phyloP scores from a whole-genome alignment of 106 monocot genomes.

The Acorus gramineus region DNA sequence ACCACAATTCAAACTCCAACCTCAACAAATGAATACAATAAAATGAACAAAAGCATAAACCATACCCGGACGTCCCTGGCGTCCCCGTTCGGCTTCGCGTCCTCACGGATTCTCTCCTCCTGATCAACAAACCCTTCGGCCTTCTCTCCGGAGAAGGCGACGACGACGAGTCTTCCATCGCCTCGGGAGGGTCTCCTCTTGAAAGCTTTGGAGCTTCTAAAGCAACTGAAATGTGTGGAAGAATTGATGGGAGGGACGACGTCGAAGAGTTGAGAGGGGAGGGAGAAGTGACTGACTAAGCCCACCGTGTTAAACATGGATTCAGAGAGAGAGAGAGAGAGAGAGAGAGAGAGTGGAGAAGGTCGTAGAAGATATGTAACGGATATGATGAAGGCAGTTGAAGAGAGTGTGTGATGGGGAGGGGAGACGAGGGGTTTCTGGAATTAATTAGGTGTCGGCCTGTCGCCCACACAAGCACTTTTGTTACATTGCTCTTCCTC shows the following conservation, averaged over 20 bases:
- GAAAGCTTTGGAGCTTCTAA: background rate
- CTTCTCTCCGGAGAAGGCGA: background rate
- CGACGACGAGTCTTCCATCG: background rate
- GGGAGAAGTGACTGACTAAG: background rate
- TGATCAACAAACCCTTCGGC: constrained; percentile 14
- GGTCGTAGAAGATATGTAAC: too few relatives aligned
- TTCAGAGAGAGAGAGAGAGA: background rate
- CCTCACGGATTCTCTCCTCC: constrained; percentile 21
- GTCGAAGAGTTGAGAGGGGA: constrained; percentile 5
- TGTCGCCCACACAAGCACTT: too few relatives aligned
- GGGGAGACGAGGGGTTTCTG: too few relatives aligned
- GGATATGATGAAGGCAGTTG: too few relatives aligned
- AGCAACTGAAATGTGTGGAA: background rate
- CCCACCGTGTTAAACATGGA: constrained; percentile 23
- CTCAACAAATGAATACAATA: background rate
- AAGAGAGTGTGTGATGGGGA: too few relatives aligned
- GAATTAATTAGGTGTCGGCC: too few relatives aligned
- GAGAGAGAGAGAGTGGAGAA: too few relatives aligned
- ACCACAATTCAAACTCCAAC: background rate
- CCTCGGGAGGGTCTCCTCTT: background rate
- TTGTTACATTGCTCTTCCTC: too few relatives aligned
- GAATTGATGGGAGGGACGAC: constrained; percentile 3
- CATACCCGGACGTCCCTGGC: constrained; percentile 18
- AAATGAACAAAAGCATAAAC: background rate
- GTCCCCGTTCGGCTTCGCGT: constrained; percentile 9